phyloP scores from a whole-genome alignment of 2,329 filamentous ascomycete species.

The Dactylellina parvicollis region DNA sequence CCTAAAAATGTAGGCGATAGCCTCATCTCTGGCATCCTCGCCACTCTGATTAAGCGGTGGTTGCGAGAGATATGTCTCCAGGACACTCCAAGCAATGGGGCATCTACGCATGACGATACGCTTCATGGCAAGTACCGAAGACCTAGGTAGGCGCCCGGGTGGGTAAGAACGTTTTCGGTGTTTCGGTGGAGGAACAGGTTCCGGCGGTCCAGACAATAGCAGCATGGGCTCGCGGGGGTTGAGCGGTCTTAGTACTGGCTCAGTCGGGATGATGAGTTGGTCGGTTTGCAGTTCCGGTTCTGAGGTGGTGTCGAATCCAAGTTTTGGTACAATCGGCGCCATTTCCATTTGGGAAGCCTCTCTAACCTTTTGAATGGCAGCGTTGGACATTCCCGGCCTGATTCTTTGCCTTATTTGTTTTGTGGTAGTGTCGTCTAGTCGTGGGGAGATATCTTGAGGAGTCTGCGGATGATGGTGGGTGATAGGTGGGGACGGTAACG shows the following conservation, averaged over 20 bases:
- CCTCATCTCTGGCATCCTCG: slow-evolving; percentile 6
- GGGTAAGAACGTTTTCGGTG: background rate
- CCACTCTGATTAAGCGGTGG: background rate
- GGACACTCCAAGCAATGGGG: slow-evolving; percentile 13
- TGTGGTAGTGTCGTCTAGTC: background rate
- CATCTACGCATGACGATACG: background rate
- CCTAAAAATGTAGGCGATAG: slow-evolving; percentile 14
- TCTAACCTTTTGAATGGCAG: background rate
- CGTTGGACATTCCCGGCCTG: slow-evolving; percentile 11
- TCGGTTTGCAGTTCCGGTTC: background rate
- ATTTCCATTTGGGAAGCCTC: background rate
- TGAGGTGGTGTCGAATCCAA: background rate
- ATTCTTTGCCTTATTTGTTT: background rate
- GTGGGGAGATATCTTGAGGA: no score
- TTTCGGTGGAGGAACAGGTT: background rate
- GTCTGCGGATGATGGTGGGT: no score
- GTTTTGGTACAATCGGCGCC: background rate
- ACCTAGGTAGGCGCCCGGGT: background rate
- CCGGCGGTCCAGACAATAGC: background rate
- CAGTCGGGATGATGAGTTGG: background rate
- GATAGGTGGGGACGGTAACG: background rate
- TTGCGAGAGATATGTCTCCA: slow-evolving; percentile 2
- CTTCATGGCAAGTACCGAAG: background rate
- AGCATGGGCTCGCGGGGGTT: background rate
- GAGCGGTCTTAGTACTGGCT: background rate